A percentile compares a stretch with the other conserved stretches of the same genome.
phyloP scores from a whole-genome alignment of 2,329 filamentous ascomycete genomes.

The Coniella vitis region DNA sequence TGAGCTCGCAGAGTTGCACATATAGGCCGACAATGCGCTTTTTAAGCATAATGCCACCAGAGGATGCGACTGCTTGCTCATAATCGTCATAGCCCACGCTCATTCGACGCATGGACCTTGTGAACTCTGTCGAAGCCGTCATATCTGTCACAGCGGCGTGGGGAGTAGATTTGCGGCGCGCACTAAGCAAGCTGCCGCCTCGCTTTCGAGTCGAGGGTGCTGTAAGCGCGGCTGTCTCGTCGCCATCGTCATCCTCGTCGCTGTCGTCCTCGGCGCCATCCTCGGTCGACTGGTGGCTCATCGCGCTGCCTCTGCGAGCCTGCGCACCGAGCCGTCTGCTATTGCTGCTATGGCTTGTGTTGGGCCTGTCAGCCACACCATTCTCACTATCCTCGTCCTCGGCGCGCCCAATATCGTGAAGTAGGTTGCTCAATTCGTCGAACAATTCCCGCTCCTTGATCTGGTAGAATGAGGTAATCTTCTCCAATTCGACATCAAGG shows the following conservation, averaged over 20 bases:
- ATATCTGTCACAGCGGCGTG: conserved; percentile 45
- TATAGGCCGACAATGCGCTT: conserved; percentile 84
- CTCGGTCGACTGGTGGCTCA: conserved; percentile 44
- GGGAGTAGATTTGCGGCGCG: conserved; percentile 31
- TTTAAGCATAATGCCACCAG: conserved; percentile 77
- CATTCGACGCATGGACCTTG: conserved; percentile 50
- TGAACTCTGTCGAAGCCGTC: conserved; percentile 55
- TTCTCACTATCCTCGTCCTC: conserved; percentile 42
- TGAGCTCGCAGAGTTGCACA: conserved; percentile 88
- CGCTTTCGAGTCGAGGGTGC: conserved; percentile 43
- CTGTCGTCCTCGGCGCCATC: conserved; percentile 57
- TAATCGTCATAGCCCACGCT: conserved; percentile 71
- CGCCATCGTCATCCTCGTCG: conserved; percentile 53
- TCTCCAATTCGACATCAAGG: conserved; percentile 84
- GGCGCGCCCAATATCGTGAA: conserved; percentile 65
- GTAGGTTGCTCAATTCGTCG: conserved; percentile 70
- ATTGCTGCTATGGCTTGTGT: conserved; percentile 19
- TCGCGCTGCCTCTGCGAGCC: conserved; percentile 28
- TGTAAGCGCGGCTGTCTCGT: conserved; percentile 51
- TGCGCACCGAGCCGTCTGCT: conserved; percentile 19
- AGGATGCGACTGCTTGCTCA: conserved; percentile 63
- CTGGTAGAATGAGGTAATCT: conserved; percentile 85
- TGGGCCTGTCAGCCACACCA: conserved; percentile 16
- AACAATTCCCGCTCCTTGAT: conserved; percentile 84
- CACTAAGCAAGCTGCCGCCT: conserved; percentile 31